phyloP scores from a whole-genome alignment of 164 flowering plant genomes.

The Dillenia suffruticosa region DNA sequence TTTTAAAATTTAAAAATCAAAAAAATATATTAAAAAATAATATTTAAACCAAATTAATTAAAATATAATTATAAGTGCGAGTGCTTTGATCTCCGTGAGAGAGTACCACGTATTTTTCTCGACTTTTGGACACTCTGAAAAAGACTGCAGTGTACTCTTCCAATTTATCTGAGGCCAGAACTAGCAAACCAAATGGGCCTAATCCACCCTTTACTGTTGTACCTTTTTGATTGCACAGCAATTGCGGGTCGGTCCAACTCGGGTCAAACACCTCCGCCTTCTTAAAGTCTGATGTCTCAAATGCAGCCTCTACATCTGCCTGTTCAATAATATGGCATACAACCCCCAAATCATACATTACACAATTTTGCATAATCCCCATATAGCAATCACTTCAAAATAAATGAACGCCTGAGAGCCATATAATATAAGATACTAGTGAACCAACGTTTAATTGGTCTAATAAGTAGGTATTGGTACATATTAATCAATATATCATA shows the following conservation, averaged over 20 bases:
- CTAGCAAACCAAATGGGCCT: conserved; percentile 63
- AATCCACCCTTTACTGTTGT: conserved; percentile 32
- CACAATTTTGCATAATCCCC: no score
- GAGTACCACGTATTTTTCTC: conserved; percentile 35
- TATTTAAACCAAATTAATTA: no score
- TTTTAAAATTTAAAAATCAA: no score
- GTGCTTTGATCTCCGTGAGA: conserved; percentile 75
- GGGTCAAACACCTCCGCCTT: conserved; percentile 40
- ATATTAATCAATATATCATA: neutral
- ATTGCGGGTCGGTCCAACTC: conserved; percentile 41
- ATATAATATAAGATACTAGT: no score
- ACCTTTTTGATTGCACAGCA: conserved; percentile 34
- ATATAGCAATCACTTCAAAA: no score
- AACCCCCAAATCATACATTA: no score
- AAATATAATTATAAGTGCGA: no score
- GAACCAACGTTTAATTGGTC: no score
- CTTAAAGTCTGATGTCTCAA: conserved; percentile 20
- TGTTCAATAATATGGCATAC: neutral
- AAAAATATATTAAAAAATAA: no score
- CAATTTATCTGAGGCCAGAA: conserved; percentile 42
- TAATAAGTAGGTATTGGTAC: no score
- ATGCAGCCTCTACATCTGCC: conserved; percentile 55
- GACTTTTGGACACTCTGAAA: conserved; percentile 47
- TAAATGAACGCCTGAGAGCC: no score
- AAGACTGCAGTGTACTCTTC: conserved; percentile 57